Evolutionary conservation across 2,329 filamentous ascomycete species (phyloP), one percentile per base, ranked within the genome.

Genomic region (Scorias spongiosa): DNA sequence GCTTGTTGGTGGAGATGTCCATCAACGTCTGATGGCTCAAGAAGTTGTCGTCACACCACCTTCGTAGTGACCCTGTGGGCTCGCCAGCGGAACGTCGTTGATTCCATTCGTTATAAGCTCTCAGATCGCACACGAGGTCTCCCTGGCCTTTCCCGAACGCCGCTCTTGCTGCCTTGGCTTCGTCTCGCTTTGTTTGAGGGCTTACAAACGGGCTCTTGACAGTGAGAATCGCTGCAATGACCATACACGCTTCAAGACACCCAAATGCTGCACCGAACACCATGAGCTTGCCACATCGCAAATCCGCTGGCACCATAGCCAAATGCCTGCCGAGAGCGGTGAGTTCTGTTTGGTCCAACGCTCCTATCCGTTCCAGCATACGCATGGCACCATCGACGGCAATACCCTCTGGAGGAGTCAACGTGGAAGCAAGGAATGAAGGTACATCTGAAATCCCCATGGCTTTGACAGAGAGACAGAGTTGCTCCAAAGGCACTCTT

Each of bases 201-300:
- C 83, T 83, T 2, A 93, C 64, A 58, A 98, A 98, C 0, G 91
- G 89, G 49, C 80, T 86, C 55, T 80, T 81, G 26, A 84, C 81
- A 44, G 87, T 95, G n/a, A 98, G 71, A 36, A 96, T 91, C 8
- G 88, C 82, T 2, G 91, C 85, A 49, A 96, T 88, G 2, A 83
- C 87, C 44, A 96, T 73, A 51, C 82, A 87, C 42, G 89, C 79
- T 55, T 94, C 86, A 6, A 96, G 72, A 57, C 89, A 96, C 29
- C 84, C 84, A 57, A 98, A 96, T 46, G 93, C 87, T 12, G 86
- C 82, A 5, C 91, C 91, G 57, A 93, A 94, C 2, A 98, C 84
- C 73, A 98, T 86, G 29, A 98, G 72, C 63, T 98, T 98, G 39
- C 84, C 86, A 60, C 87, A 93, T 26, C 89, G 79, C 40, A 98